Conservation (phyloP, 75 land plant genomes). For the Sequoiadendron giganteum region DNA sequence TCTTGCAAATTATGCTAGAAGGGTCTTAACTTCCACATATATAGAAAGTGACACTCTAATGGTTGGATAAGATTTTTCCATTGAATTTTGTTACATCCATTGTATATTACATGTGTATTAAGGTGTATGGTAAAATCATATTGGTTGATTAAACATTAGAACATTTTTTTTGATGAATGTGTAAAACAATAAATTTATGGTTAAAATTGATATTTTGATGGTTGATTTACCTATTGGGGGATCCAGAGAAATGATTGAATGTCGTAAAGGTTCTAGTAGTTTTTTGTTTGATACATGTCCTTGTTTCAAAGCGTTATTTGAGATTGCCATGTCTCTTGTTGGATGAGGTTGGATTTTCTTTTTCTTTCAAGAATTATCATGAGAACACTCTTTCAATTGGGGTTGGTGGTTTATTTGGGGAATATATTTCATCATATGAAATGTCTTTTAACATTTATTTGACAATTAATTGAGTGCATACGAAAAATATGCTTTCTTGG, state of each 20-base stretch:
- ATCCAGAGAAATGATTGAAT: not conserved
- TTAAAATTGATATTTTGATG: not conserved
- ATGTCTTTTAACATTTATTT: too few species aligned
- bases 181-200: too few species aligned
- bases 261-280: not conserved
- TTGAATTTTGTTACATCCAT: not conserved
- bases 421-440: too few species aligned
- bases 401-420: not conserved
- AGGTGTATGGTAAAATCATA: not conserved
- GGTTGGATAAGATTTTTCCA: not conserved
- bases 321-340: not conserved
- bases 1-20: too few species aligned
- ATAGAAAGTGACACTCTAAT: not conserved
- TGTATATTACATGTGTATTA: constrained; percentile 3
- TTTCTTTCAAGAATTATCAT: too few species aligned
- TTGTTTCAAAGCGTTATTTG: not conserved
- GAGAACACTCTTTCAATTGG: too few species aligned
- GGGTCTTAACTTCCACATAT: not conserved
- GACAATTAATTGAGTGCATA: too few species aligned
- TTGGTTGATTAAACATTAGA: not conserved
- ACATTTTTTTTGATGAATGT: too few species aligned
- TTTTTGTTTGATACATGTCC: not conserved
- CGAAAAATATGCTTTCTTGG: too few species aligned
- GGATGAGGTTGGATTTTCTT: not conserved
- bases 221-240: not conserved